Conservation (phyloP, 2,329 filamentous ascomycete genomes). For the Fragosphaeria purpurea region DNA sequence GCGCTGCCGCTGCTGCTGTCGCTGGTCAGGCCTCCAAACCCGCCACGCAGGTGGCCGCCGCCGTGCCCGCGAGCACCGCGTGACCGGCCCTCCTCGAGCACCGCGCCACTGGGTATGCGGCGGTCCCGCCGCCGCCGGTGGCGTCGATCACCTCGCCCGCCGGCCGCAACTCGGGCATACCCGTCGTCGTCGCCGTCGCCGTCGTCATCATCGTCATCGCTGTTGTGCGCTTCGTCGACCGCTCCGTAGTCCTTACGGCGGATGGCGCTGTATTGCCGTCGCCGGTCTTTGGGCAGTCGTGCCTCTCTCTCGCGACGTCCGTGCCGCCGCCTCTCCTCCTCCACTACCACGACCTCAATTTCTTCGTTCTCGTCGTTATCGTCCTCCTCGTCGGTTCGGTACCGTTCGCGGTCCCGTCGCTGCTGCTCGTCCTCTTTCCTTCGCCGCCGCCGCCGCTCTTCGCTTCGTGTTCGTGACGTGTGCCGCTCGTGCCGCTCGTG, state of each 20-base stretch:
- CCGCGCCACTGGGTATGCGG: conserved; percentile 58
- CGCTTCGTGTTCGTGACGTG: background rate
- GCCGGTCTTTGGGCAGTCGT: background rate
- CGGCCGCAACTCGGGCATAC: conserved; percentile 9
- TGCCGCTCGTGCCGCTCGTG: background rate
- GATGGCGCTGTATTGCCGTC: conserved; percentile 1
- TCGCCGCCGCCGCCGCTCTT: background rate
- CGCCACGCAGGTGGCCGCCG: conserved; percentile 27
- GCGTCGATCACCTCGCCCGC: conserved; percentile 5
- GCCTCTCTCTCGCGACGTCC: background rate
- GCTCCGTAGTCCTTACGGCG: background rate
- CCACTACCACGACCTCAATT: background rate
- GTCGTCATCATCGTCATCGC: background rate
- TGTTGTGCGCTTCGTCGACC: background rate
- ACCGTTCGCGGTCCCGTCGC: conserved; percentile 18
- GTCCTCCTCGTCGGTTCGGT: conserved; percentile 5
- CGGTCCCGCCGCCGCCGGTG: conserved; percentile 25
- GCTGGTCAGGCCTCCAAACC: conserved; percentile 33
- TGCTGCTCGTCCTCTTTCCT: conserved; percentile 22
- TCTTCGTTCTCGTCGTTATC: conserved; percentile 1
- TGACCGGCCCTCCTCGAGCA: conserved; percentile 55
- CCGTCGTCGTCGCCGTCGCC: conserved; percentile 3
- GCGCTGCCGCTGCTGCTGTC: conserved; percentile 39
- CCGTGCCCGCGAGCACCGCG: conserved; percentile 10
- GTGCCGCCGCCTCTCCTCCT: background rate